A percentile compares a stretch with the other conserved stretches of the same genome.
These are phyloP conservation scores for Withania somnifera DNA, from an alignment of 305 asterid genomes.

Conservation along the genomic window DNA sequence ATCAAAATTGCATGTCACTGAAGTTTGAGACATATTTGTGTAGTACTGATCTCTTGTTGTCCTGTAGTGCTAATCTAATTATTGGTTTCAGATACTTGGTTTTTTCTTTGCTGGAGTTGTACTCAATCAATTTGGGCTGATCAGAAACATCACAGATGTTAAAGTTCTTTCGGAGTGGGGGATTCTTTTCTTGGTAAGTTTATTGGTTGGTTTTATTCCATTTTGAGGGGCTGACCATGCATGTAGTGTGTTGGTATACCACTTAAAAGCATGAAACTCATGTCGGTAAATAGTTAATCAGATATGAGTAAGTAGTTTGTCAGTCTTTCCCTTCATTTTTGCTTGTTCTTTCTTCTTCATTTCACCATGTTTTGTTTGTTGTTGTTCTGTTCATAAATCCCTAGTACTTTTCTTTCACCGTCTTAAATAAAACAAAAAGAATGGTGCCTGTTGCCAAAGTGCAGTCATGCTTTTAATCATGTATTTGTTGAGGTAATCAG, in stretches of 20 bases:
- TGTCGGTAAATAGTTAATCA: not conserved
- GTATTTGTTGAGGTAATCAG: not conserved
- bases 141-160: constrained; percentile 84
- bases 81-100: constrained; percentile 81
- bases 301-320: not conserved
- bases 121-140: constrained; percentile 84
- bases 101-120: constrained; percentile 97
- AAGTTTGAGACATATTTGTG: not conserved
- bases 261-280: not conserved
- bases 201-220: constrained; percentile 3
- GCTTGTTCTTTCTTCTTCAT: not conserved
- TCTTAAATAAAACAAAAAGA: not conserved
- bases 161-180: constrained; percentile 99
- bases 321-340: not conserved
- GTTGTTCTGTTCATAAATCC: not conserved
- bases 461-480: not conserved
- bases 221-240: not conserved
- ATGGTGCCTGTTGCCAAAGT: not conserved
- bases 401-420: not conserved
- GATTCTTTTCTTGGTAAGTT: constrained; percentile 86
- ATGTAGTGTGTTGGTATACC: not conserved
- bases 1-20: not conserved
- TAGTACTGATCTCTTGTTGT: not conserved
- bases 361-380: not conserved
- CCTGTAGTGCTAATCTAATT: constrained; percentile 16